Base-by-base conservation (phyloP, 2,329 filamentous ascomycete genomes). In the Trichocomaceae sp. region DNA sequence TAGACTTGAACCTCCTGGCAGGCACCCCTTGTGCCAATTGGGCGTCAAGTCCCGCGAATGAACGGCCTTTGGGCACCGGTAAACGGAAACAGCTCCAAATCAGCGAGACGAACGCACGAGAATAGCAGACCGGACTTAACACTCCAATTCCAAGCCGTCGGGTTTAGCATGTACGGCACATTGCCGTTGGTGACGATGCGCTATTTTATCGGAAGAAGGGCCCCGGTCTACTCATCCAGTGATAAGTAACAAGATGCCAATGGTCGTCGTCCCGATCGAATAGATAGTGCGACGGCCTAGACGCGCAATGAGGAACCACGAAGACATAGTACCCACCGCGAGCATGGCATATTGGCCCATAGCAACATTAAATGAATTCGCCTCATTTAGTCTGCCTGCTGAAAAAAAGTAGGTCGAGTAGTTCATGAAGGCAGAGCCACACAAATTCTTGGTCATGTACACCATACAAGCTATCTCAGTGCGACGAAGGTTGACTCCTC, bases 101-200 rank as follows among this genome's bases (percentile, higher is more conserved):
- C 87, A 92, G 54, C 83, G 72, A 90, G 88, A 72, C 87, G 91
- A 56, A 88, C 84, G 1, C 84, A 87, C 13, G 76, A 95, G 93
- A 75, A 75, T 63, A 88, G 78, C 0, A 95, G 93, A 29, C 90
- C 90, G 0, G 90, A 82, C 63, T 81, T 92, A 72, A 92, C 93
- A 58, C 83, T 79, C 90, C 90, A 95, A 71, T 93, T 77, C 90
- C 90, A 95, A 0, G 83, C 86, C 1, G 77, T 79, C 0, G 90
- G 89, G 72, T 96, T 96, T 41, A 95, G 79, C 90, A 96, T 95
- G 73, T 95, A 95, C 0, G 90, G 90, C 0, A 88, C 93, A 37
- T 96, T 72, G 5, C 95, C 85, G 50, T 83, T 85, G 67, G 84
- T 88, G 63, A 95, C 73, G 61, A 96, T 95, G 59, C 82, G 66